phyloP scores from a whole-genome alignment of 1,139 yeast species.

The Pichia sp. region DNA sequence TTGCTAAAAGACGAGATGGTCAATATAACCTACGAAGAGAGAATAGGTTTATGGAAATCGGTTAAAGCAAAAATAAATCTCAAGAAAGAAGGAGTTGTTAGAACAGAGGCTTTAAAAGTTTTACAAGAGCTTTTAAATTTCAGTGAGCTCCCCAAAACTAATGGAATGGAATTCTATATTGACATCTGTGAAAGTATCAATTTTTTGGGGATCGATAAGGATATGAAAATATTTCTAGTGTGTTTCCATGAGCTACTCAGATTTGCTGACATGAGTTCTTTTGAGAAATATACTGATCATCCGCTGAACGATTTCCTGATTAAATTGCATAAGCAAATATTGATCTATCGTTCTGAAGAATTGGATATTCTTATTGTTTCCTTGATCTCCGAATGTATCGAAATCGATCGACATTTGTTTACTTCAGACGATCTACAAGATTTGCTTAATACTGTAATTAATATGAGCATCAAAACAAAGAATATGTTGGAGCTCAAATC shows the following conservation, averaged over 20 bases:
- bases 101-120: constrained; percentile 53
- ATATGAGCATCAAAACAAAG: not conserved
- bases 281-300: constrained; percentile 44
- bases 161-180: constrained; percentile 53
- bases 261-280: constrained; percentile 49
- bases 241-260: constrained; percentile 53
- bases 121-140: constrained; percentile 52
- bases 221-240: constrained; percentile 49
- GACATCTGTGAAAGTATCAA: constrained; percentile 52
- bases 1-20: constrained; percentile 48
- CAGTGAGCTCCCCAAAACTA: constrained; percentile 45
- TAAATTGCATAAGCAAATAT: constrained; percentile 19
- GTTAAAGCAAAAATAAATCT: constrained; percentile 53
- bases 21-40: constrained; percentile 51
- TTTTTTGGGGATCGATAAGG: constrained; percentile 42
- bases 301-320: constrained; percentile 42
- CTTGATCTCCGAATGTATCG: constrained; percentile 9
- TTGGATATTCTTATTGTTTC: constrained; percentile 8
- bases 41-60: constrained; percentile 75
- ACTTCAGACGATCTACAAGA: constrained; percentile 1
- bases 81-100: constrained; percentile 38
- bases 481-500: constrained; percentile 21
- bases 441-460: constrained; percentile 3
- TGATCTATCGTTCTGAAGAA: constrained; percentile 8
- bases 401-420: constrained; percentile 5